Evolutionary conservation across 228 moss, liverwort and hornwort species (phyloP), one percentile per base, ranked within the genome.

Genomic region (Sphagnum magellanicum): DNA sequence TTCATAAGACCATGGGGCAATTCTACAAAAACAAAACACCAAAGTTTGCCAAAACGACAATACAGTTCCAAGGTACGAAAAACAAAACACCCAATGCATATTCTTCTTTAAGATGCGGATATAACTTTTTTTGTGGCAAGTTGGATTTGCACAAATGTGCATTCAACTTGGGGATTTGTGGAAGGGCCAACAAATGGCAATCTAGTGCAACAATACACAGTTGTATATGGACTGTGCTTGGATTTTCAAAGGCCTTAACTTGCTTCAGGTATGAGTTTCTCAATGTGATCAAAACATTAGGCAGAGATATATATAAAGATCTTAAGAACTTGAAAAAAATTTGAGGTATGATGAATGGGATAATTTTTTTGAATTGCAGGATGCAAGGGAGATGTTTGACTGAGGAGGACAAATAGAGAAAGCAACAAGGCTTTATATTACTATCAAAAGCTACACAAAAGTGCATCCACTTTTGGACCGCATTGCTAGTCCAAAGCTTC

Each of bases 141-240:
- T 78, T 53, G 93, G 97, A 17, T 55, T 90, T 50, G 83, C 91
- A 0, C 78, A 90, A 10, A 81, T 87, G 52, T 93, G 81, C 16
- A 87, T 97, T 66, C 85, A 88, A 60, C 70, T 75, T 50, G 97
- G 93, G 50, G 91, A 93, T 69, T 71, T 93, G n/a, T 93, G 93
- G 97, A 97, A 91, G 77, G 93, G 91, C 8, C 78, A 78, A 64
- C 87, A 91, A 69, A 75, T 81, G 68, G 90, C 88, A 51, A 74
- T 50, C 51, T 75, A 79, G 7, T 88, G 77, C 69, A 81, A 85
- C 8, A 58, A 85, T 66, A 73, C 84, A 0, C 67, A 80, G 4
- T 14, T 93, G 4, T 88, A 78, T 58, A 83, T 77, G 50, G 88
- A 91, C 72, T 97, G 97, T 77, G 93, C 86, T 9, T 73, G 4